Conservation (phyloP, 164 flowering plant species). For the grape (Vitis vinifera) region DNA sequence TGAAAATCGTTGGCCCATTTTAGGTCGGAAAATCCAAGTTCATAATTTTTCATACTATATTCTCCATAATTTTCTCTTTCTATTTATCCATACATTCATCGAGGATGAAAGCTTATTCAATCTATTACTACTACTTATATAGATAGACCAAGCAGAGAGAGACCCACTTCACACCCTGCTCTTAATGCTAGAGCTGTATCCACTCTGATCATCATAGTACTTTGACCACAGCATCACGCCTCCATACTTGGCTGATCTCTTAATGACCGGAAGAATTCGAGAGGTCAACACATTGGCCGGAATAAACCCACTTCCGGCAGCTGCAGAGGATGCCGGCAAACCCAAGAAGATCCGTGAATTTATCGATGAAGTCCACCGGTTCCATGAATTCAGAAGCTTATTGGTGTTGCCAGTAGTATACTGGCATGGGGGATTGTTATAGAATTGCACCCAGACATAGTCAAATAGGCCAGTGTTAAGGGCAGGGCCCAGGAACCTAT, state of each 20-base stretch:
- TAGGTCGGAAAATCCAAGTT: no score
- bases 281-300: conserved; percentile 34
- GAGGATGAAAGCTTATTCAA: no score
- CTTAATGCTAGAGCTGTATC: conserved; percentile 33
- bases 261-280: conserved; percentile 42
- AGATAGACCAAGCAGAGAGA: not conserved
- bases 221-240: conserved; percentile 64
- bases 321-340: conserved; percentile 44
- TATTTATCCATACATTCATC: no score
- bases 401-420: conserved; percentile 20
- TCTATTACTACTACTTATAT: no score
- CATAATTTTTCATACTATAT: no score
- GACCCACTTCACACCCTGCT: conserved; percentile 8
- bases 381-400: conserved; percentile 33
- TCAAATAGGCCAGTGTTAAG: conserved; percentile 41
- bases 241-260: conserved; percentile 48
- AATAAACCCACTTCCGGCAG: conserved; percentile 59
- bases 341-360: conserved; percentile 35
- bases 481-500: conserved; percentile 25
- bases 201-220: conserved; percentile 39
- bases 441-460: conserved; percentile 55
- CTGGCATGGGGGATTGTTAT: conserved; percentile 45
- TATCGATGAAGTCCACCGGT: conserved; percentile 25
- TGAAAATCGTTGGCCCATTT: no score
- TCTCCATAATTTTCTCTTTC: no score